Percentiles rank a stretch among this genome's conserved stretches.
These are phyloP conservation scores for Lentinus brumalis DNA, from an alignment of 768 basidiomycete species.

Conservation along the genomic window DNA sequence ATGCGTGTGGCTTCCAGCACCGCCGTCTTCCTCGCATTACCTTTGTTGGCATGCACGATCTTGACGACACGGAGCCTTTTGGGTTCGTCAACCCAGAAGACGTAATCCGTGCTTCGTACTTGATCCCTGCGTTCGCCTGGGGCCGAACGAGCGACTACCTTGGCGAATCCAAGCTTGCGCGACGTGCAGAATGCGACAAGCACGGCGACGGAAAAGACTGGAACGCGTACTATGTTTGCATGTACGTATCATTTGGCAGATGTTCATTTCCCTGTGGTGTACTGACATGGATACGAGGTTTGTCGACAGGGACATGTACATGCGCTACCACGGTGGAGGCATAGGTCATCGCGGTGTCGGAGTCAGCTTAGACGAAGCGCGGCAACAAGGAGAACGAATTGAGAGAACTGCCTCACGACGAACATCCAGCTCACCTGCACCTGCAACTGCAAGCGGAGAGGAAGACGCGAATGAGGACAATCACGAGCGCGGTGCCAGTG, in stretches of 20 bases:
- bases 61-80: conserved; percentile 35
- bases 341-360: too few species aligned
- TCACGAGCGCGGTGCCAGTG: too few species aligned
- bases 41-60: conserved; percentile 36
- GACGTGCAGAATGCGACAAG: not conserved
- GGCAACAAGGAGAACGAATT: too few species aligned
- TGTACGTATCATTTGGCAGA: not conserved
- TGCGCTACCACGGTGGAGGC: too few species aligned
- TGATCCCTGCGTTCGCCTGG: conserved; percentile 42
- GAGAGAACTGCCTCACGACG: too few species aligned
- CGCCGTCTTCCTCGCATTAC: conserved; percentile 39
- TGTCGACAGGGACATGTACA: too few species aligned
- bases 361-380: too few species aligned
- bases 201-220: conserved; percentile 10
- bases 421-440: too few species aligned
- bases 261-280: too few species aligned
- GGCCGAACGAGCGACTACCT: conserved; percentile 20
- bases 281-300: too few species aligned
- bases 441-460: too few species aligned
- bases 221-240: conserved; percentile 26
- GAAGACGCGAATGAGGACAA: too few species aligned
- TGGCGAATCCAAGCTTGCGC: not conserved
- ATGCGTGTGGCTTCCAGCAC: conserved; percentile 26
- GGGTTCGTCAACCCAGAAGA: conserved; percentile 47
- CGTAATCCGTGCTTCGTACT: conserved; percentile 41